phyloP scores from a whole-genome alignment of 1,284 basidiomycete species.

The Tylopilus orsonianus region DNA sequence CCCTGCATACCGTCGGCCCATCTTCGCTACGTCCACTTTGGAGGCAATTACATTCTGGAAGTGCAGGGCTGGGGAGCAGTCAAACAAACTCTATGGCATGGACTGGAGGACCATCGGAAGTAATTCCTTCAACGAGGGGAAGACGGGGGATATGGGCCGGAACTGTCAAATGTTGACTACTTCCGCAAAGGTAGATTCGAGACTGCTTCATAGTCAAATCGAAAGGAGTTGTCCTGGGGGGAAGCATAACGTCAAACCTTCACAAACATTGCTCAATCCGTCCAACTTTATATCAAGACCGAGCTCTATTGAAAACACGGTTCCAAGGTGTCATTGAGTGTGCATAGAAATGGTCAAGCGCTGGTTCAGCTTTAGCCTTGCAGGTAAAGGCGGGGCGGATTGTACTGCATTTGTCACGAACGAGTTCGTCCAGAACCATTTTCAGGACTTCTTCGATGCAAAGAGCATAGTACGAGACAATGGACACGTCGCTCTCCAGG shows the following conservation, averaged over 20 bases:
- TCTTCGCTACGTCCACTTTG: conserved; percentile 18
- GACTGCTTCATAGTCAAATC: conserved; percentile 8
- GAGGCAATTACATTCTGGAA: conserved; percentile 20
- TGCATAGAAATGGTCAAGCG: conserved; percentile 31
- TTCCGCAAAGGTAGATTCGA: conserved; percentile 15
- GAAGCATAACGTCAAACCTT: conserved; percentile 5
- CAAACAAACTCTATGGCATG: conserved; percentile 26
- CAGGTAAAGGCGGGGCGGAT: conserved; percentile 28
- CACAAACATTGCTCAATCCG: background rate
- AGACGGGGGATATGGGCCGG: conserved; percentile 23
- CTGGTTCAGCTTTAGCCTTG: conserved; percentile 29
- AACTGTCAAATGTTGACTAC: conserved; percentile 26
- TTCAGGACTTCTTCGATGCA: conserved; percentile 28
- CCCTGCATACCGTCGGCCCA: conserved; percentile 13
- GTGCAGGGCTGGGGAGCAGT: conserved; percentile 19
- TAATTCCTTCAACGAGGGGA: conserved; percentile 25
- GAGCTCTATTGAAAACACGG: conserved; percentile 26
- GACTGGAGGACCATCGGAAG: conserved; percentile 21
- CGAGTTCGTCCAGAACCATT: conserved; percentile 29
- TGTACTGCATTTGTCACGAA: conserved; percentile 23
- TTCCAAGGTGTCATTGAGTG: conserved; percentile 26
- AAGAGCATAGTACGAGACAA: conserved; percentile 11
- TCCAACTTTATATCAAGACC: conserved; percentile 22
- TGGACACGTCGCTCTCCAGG: no score
- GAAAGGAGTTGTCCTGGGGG: conserved; percentile 25